Evolutionary conservation across 495 filamentous ascomycete genomes (phyloP), one percentile per base, ranked within the genome.

Genomic region (Trichoderma reesei): DNA sequence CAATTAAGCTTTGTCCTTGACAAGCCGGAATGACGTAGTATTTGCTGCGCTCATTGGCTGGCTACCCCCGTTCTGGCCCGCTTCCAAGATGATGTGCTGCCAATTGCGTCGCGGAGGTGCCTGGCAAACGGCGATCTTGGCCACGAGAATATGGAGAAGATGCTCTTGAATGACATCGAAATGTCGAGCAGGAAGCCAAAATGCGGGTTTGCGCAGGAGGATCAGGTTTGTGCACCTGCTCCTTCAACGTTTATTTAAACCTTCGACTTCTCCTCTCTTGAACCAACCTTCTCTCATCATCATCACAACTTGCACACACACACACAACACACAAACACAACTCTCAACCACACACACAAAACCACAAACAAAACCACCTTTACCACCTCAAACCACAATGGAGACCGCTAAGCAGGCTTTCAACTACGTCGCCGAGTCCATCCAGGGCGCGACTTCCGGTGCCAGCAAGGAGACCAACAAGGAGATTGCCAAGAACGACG

Each of bases 381-480:
- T 63, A 41, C 66, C 68, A 63, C 62, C 46, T 37, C 67, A 41
- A 41, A 67, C 60, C 78, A 83, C 62, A 69, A 84, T 84, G 82
- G 81, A 84, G 68, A 78, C 80, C 76, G 72, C 82, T 75, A 79
- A 81, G 79, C 79, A 86, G 72, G 77, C 82, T 71, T 78, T 75
- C 71, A 86, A 84, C 79, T 83, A 81, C 76, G 82, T 83, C 74
- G 70, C 78, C 60, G 85, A 87, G 80, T 77, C 82, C 73, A 74
- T 86, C 65, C 77, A 84, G 72, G 75, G 74, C 66, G 71, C 75
- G 44, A 68, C 74, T 65, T 65, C 51, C 69, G 73, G 71, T 60
- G 78, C 82, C 41, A 83, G 79, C 76, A 87, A 87, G 82, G 83
- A 86, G 80, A 77, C 81, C 75, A 86, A 87, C 81, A 87, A 87